Conservation (phyloP, 2,329 filamentous ascomycete genomes). For the Volutella citrinella region DNA sequence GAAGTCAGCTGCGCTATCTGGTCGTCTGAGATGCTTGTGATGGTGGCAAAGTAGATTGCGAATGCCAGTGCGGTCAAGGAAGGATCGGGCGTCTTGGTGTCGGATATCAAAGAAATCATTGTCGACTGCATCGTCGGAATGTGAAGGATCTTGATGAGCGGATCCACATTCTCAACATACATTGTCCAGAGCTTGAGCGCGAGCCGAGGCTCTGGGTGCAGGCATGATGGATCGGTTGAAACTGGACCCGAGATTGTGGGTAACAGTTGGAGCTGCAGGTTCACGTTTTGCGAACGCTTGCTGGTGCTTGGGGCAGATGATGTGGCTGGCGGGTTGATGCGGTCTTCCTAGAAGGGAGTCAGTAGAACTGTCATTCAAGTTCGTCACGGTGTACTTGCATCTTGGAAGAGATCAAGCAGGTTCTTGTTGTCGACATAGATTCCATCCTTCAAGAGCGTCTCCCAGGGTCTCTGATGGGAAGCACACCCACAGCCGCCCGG, state of each 20-base stretch:
- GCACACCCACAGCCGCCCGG: too few species aligned
- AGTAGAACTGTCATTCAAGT: not conserved
- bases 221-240: too few species aligned
- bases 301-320: too few species aligned
- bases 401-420: conserved; percentile 9
- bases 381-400: conserved; percentile 1
- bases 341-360: too few species aligned
- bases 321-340: too few species aligned
- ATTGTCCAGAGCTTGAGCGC: conserved; percentile 8
- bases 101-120: conserved; percentile 9
- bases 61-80: conserved; percentile 7
- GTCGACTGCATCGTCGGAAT: conserved; percentile 10
- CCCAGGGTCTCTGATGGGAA: conserved; percentile 4
- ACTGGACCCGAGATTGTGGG: too few species aligned
- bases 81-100: not conserved
- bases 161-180: conserved; percentile 9
- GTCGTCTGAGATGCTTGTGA: conserved; percentile 5
- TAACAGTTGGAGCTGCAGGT: too few species aligned
- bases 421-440: conserved; percentile 11
- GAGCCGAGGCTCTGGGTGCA: conserved; percentile 6
- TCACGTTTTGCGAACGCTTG: too few species aligned
- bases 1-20: conserved; percentile 4
- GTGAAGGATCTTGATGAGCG: conserved; percentile 10
- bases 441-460: conserved; percentile 6
- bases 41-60: conserved; percentile 10